Conservation (phyloP, 2,329 filamentous ascomycete species). For the Paracorniculantispora psalliotae region DNA sequence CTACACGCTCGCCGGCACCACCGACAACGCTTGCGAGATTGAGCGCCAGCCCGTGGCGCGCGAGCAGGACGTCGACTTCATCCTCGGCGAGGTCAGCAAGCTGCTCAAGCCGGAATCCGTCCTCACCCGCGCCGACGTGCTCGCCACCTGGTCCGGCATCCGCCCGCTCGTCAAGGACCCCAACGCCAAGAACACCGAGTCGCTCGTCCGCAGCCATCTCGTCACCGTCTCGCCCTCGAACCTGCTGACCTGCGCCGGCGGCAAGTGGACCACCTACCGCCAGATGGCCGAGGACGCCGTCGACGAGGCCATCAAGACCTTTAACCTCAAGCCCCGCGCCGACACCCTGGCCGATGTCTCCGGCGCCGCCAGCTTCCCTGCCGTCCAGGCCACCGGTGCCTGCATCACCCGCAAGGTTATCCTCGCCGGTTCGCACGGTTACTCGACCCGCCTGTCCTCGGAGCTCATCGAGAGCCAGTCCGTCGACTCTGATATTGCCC, state of each 20-base stretch:
- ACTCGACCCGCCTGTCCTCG: slow-evolving; percentile 29
- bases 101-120: slow-evolving; percentile 72
- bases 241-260: slow-evolving; percentile 74
- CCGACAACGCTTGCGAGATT: slow-evolving; percentile 67
- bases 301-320: slow-evolving; percentile 67
- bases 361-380: slow-evolving; percentile 46
- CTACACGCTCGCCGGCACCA: slow-evolving; percentile 80
- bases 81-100: slow-evolving; percentile 70
- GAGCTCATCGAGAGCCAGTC: slow-evolving; percentile 30
- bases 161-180: slow-evolving; percentile 77
- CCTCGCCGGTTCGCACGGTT: slow-evolving; percentile 74
- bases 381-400: slow-evolving; percentile 54
- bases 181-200: slow-evolving; percentile 75
- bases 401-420: slow-evolving; percentile 72
- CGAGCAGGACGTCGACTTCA: slow-evolving; percentile 77
- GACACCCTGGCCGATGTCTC: slow-evolving; percentile 58
- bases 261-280: slow-evolving; percentile 86
- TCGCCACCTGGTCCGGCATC: slow-evolving; percentile 77
- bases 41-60: slow-evolving; percentile 65
- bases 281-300: slow-evolving; percentile 86
- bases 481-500: slow-evolving; percentile 36
- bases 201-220: slow-evolving; percentile 76
- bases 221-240: slow-evolving; percentile 70
- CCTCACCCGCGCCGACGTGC: slow-evolving; percentile 68
- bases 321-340: slow-evolving; percentile 51